A percentile compares a stretch with the other conserved stretches of the same genome.
Evolutionary conservation across 345 rosid genomes (phyloP).

Genomic region (Eucalyptus sp.): DNA sequence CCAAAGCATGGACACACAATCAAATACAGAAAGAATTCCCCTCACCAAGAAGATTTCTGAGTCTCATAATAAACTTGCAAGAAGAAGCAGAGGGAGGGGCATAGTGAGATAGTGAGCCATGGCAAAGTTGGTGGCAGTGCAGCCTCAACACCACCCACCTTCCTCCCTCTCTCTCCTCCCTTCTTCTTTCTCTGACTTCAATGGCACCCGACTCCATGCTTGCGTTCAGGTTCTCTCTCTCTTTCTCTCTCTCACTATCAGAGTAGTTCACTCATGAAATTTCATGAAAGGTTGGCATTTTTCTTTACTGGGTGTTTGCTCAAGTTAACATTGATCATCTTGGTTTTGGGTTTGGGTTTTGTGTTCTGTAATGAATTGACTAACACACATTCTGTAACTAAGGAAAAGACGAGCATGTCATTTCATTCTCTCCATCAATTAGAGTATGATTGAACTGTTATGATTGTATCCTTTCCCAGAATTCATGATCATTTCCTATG

Average conservation of each 20-base stretch:
- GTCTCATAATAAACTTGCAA: background rate
- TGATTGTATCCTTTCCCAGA: background rate
- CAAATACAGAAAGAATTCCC: background rate
- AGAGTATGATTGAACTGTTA: background rate
- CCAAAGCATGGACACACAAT: background rate
- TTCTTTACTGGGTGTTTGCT: background rate
- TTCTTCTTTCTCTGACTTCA: slow-evolving; percentile 82
- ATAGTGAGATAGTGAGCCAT: slow-evolving; percentile 12
- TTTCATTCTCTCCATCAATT: background rate
- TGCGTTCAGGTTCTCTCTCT: slow-evolving; percentile 52
- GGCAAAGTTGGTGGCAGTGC: slow-evolving; percentile 65
- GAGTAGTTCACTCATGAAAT: background rate
- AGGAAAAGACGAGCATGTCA: background rate
- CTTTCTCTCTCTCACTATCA: background rate
- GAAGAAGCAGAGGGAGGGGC: background rate
- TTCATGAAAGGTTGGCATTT: background rate
- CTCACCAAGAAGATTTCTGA: background rate
- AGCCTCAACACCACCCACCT: slow-evolving; percentile 29
- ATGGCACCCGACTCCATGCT: slow-evolving; percentile 62
- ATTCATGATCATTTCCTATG: background rate
- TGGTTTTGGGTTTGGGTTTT: background rate
- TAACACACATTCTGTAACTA: background rate
- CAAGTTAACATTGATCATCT: background rate
- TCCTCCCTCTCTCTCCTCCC: slow-evolving; percentile 48
- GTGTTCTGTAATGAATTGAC: background rate